Base-by-base conservation (phyloP, 176 grass and related monocot genomes). In the Zoysia pacifica region DNA sequence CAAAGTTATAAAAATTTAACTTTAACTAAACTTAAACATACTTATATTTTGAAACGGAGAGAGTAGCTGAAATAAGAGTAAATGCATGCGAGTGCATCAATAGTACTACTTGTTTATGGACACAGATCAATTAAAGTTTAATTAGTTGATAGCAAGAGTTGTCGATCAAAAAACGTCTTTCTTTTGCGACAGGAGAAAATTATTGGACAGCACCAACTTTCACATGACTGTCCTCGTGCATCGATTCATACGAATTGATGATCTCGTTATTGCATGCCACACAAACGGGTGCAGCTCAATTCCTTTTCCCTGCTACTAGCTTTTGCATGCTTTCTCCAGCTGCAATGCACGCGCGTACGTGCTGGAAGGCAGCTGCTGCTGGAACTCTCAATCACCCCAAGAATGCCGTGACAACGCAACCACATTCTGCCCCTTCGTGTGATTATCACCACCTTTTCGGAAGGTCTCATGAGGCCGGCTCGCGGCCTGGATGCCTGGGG, bases 391-490 rank as follows among this genome's bases (percentile, higher is more conserved):
- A 28, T 28, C 28, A 28, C 28, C 81, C 46, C 83, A 70, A 84
- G 86, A 74, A 84, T 56, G 47, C 81, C 86, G 86, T 84, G 86
- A 88, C 81, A 69, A 88, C 49, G 81, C 81, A 88, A 88, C 86
- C 81, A 84, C 76, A 88, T 88, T 84, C 81, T 38, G 81, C 49
- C 76, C 81, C 20, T 64, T 58, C 76, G 76, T 84, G 86, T 84
- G 86, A 80, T 70, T 11, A 36, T 62, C 81, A 65, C 3, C 40
- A 36, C 76, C 70, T 84, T 88, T 80, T 56, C 62, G 41, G 62
- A 70, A 53, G 63, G 70, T 69, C 86, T 38, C 74, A 78, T 63
- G 81, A 66, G 61, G 70, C 28, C 9, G 54, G 54, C 59, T 38
- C 11, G 53, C 44, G 28, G 28, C 28, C 44, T 11, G 42, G 63